A percentile compares a stretch with the other conserved stretches of the same genome.
phyloP scores from a whole-genome alignment of 1,284 basidiomycete genomes.

The Ganoderma multipileum region DNA sequence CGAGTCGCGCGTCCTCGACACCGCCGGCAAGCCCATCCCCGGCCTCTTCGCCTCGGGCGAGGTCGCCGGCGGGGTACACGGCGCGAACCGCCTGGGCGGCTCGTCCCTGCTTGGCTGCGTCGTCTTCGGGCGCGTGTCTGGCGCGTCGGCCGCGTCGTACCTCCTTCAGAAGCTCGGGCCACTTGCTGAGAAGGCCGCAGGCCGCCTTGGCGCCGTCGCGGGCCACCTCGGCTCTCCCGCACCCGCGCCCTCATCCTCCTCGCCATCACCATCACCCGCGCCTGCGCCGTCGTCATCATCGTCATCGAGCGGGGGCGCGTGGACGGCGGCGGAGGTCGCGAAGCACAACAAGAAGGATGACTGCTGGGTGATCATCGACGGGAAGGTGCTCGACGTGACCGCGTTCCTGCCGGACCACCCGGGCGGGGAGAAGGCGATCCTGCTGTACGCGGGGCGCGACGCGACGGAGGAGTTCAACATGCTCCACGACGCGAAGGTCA shows the following conservation, averaged over 20 bases:
- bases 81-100: conserved; percentile 98
- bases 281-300: background rate
- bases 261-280: conserved; percentile 3
- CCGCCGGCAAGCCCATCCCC: conserved; percentile 76
- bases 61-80: conserved; percentile 97
- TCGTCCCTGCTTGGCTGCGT: conserved; percentile 99
- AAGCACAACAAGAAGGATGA: conserved; percentile 92
- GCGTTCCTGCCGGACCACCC: conserved; percentile 87
- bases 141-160: conserved; percentile 76
- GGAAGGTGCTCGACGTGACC: conserved; percentile 87
- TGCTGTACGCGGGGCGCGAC: conserved; percentile 91
- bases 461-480: conserved; percentile 95
- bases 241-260: conserved; percentile 16
- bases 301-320: conserved; percentile 42
- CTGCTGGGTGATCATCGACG: conserved; percentile 89
- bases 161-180: conserved; percentile 41
- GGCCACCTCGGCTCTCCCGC: conserved; percentile 68
- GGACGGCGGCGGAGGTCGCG: conserved; percentile 79
- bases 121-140: conserved; percentile 96
- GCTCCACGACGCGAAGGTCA: conserved; percentile 87
- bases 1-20: conserved; percentile 83
- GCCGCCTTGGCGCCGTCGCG: conserved; percentile 78
- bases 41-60: conserved; percentile 96
- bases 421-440: conserved; percentile 89
- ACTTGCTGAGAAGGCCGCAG: conserved; percentile 70